Base-by-base conservation (phyloP, 2,329 filamentous ascomycete genomes). In the Onygena corvina region DNA sequence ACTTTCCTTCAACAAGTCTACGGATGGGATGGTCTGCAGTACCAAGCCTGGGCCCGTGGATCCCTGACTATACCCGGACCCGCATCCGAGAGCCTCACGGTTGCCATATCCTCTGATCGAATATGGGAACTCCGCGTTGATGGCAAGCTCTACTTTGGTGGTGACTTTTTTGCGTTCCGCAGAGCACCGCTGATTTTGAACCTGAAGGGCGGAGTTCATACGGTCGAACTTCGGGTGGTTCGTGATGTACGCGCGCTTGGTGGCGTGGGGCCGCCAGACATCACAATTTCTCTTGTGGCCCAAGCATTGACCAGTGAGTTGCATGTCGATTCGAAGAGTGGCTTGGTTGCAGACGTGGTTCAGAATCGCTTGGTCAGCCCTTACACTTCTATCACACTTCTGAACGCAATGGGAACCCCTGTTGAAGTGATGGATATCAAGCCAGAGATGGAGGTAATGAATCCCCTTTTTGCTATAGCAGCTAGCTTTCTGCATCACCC, bases 11-110 rank as follows among this genome's bases (percentile, higher is more conserved):
- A 73, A 53, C 61, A 66, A 9, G 62, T 78, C 9, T 79, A 80
- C 58, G 77, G 77, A 40, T 80, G 76, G 77, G 66, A 75, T 44
- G 74, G 73, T 14, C 61, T 76, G 9, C 76, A 80, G 56, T 79
- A 74, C 59, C 76, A 79, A 58, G 73, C 71, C 6, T 80, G 76
- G 76, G 67, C 70, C 21, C 67, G 76, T 45, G 76, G 76, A 30
- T 60, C 66, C 47, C 60, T 76, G n/a, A 59, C 61, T 14, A 60
- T 76, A 3, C 47, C 53, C 16, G 63, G 63, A 7, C 57, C 61
- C 23, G 57, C 61, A 23, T 58, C 59, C 16, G n/a, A 35, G 3
- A 53, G 55, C 9, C 42, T 57, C 42, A 54, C 58, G 18, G 57
- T 75, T 21, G 60, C 67, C 11, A 53, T 79, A 1, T 69, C 71